phyloP scores from a whole-genome alignment of 768 basidiomycete genomes.

The Cytidiella melzeri region DNA sequence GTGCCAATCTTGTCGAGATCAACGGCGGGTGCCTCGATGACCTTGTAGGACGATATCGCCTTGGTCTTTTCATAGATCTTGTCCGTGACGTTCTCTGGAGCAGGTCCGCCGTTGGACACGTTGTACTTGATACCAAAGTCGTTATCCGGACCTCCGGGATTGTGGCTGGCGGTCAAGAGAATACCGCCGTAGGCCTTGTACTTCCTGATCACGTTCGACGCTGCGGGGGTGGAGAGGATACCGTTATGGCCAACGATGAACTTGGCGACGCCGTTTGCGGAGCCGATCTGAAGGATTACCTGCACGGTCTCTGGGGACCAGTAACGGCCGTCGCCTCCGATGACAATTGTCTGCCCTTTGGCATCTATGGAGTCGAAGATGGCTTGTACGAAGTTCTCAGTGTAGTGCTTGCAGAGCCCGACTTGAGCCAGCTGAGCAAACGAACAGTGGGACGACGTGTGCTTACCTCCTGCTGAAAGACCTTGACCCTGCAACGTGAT shows the following conservation, averaged over 20 bases:
- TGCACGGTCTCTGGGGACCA: slow-evolving; percentile 84
- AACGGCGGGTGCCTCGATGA: slow-evolving; percentile 69
- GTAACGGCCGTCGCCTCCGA: slow-evolving; percentile 96
- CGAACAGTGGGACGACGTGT: slow-evolving; percentile 1
- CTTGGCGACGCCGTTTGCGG: slow-evolving; percentile 88
- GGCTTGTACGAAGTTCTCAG: slow-evolving; percentile 96
- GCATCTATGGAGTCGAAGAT: slow-evolving; percentile 88
- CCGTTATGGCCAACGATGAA: slow-evolving; percentile 89
- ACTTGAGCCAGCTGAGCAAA: slow-evolving; percentile 15
- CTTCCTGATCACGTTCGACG: slow-evolving; percentile 91
- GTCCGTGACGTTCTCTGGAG: slow-evolving; percentile 94
- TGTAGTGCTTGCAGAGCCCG: slow-evolving; percentile 72
- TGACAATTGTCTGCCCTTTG: slow-evolving; percentile 77
- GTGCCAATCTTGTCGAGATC: slow-evolving; percentile 82
- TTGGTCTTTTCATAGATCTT: slow-evolving; percentile 91
- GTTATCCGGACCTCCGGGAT: slow-evolving; percentile 95
- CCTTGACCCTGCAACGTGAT: slow-evolving; percentile 75
- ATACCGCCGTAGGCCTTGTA: slow-evolving; percentile 97
- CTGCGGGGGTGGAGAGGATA: slow-evolving; percentile 96
- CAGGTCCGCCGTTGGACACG: slow-evolving; percentile 94
- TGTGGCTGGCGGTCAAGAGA: slow-evolving; percentile 93
- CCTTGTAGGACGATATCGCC: slow-evolving; percentile 78
- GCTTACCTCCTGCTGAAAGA: slow-evolving; percentile 92
- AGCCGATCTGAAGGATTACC: slow-evolving; percentile 88
- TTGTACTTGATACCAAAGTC: slow-evolving; percentile 99